A percentile compares a stretch with the other conserved stretches of the same genome.
phyloP scores from a whole-genome alignment of 75 land plant genomes.

The Selaginella tamariscina region DNA sequence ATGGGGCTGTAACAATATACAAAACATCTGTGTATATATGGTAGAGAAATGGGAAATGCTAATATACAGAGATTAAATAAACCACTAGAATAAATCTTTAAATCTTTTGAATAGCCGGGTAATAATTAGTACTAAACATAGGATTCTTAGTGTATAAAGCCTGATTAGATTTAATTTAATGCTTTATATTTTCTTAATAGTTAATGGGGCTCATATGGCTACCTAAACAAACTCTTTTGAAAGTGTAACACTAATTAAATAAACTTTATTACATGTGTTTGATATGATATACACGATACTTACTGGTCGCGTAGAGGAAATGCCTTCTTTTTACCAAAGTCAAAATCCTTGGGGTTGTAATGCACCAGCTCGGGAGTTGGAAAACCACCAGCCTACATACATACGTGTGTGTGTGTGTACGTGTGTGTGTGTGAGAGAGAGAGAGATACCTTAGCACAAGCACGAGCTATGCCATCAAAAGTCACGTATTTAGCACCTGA shows the following conservation, averaged over 20 bases:
- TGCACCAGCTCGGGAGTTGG: conserved; percentile 88
- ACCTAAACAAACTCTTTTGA: too few relatives aligned
- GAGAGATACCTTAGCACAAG: conserved; percentile 80
- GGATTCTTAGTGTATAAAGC: not conserved
- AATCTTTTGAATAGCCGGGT: not conserved
- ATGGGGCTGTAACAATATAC: too few relatives aligned
- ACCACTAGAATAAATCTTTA: too few relatives aligned
- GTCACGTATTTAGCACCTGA: conserved; percentile 92
- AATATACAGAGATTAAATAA: too few relatives aligned
- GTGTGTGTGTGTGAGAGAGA: not conserved
- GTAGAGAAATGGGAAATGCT: too few relatives aligned
- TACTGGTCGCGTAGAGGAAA: conserved; percentile 92
- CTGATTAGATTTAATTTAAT: not conserved
- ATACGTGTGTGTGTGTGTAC: not conserved
- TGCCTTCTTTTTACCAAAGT: conserved; percentile 96
- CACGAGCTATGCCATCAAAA: conserved; percentile 90
- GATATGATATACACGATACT: not conserved
- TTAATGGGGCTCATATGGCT: too few relatives aligned
- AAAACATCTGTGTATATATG: too few relatives aligned
- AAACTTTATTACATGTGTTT: not conserved
- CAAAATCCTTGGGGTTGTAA: conserved; percentile 92
- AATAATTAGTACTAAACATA: not conserved
- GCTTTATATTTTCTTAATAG: not conserved
- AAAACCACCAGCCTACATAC: conserved; percentile 86
- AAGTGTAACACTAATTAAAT: too few relatives aligned